Evolutionary conservation across 495 filamentous ascomycete genomes (phyloP).

Genomic region (Xylaria longipes): DNA sequence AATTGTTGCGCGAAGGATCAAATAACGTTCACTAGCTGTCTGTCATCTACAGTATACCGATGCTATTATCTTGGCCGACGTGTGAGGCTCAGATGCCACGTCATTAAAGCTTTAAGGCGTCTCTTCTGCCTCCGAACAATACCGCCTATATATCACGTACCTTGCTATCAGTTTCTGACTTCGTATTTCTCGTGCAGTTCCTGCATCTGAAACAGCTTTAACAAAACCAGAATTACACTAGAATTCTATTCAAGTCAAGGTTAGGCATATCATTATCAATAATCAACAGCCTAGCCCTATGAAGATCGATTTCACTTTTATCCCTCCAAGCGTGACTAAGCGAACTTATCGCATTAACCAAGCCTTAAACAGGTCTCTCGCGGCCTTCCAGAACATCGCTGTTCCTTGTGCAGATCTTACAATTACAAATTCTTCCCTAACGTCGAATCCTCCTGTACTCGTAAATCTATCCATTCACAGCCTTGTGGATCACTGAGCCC

Average conservation of each 20-base stretch:
- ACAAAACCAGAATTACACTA: neutral
- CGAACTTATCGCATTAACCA: neutral
- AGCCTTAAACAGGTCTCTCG: neutral
- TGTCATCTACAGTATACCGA: neutral
- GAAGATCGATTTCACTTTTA: neutral
- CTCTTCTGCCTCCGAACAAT: neutral
- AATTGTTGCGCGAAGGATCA: neutral
- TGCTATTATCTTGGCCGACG: neutral
- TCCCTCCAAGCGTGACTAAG: neutral
- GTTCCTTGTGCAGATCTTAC: neutral
- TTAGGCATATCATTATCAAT: neutral
- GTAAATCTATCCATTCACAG: conserved; percentile 16
- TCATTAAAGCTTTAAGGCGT: neutral
- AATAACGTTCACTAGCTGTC: neutral
- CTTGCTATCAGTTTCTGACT: neutral
- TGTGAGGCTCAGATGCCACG: neutral
- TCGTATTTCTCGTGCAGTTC: neutral
- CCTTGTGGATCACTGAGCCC: neutral
- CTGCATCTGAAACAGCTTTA: neutral
- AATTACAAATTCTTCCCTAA: neutral
- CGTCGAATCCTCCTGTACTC: neutral
- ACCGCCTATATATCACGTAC: neutral
- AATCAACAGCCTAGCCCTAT: neutral
- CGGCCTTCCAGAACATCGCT: neutral
- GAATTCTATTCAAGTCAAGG: neutral